Base-by-base conservation (phyloP, 306 rosid genomes). In the Prunus dulcis region DNA sequence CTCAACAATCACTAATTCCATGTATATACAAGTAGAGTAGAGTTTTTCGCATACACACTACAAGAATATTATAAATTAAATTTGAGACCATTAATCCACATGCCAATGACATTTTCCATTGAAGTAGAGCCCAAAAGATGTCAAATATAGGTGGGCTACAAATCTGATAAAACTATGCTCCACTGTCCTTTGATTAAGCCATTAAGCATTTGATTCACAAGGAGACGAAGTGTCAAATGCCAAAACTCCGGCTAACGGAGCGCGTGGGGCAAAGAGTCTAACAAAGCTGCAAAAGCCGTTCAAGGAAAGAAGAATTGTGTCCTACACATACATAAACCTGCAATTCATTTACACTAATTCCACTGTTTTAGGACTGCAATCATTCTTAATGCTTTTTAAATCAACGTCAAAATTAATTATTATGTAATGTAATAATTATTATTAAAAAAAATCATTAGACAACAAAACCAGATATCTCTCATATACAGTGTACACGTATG, bases 191-290 rank as follows among this genome's bases (percentile, higher is more conserved):
- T 38, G 41, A 34, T 34, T 7, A 38, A 38, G 43, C 43, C 43
- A 38, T 38, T 6, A 6, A 6, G 62, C 27, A 56, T 56, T 69
- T 69, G 6, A 76, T 20, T 13, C 5, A 46, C 56, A 56, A 68
- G 12, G 57, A 46, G 75, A 80, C 82, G 69, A 77, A 68, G 20
- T 1, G 27, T 43, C 65, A 60, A 78, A 61, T 50, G 85, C 64
- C 79, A 71, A 74, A 57, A 47, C 41, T 20, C 57, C 71, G 71
- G 78, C 81, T 60, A 23, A 49, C 20, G 12, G 57, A n/a, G 91
- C 89, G 87, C 85, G 90, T 87, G 89, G 79, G 41, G 62, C 57
- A 46, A 49, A 58, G 46, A 71, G 12, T n/a, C 61, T 19, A 22
- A 58, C 32, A 58, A 32, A 19, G 57, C 20, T 9, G 20, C 60